These are phyloP conservation scores for Arachnomyces sp. DNA, from an alignment of 2,329 filamentous ascomycete species.

Conservation along the genomic window DNA sequence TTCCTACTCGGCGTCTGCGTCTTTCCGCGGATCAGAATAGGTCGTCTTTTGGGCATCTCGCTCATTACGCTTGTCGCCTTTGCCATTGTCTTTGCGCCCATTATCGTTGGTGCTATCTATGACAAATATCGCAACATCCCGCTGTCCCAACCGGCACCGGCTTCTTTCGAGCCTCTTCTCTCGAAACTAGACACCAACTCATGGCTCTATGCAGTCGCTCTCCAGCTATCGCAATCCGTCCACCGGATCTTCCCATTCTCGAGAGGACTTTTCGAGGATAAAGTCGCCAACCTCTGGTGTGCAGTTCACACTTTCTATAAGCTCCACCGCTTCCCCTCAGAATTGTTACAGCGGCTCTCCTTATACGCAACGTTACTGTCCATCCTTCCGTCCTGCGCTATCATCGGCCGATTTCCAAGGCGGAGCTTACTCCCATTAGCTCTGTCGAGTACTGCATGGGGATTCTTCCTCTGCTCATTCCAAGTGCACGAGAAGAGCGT, in stretches of 20 bases:
- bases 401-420: conserved; percentile 70
- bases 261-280: conserved; percentile 94
- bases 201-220: conserved; percentile 63
- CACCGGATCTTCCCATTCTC: conserved; percentile 95
- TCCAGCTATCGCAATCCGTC: conserved; percentile 74
- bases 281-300: conserved; percentile 98
- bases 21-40: conserved; percentile 60
- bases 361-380: conserved; percentile 65
- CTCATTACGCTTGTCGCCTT: conserved; percentile 66
- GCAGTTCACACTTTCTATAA: conserved; percentile 87
- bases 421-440: conserved; percentile 71
- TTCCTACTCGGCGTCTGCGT: conserved; percentile 82
- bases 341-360: conserved; percentile 66
- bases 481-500: conserved; percentile 99
- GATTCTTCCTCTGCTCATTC: conserved; percentile 94
- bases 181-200: conserved; percentile 55
- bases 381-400: conserved; percentile 68
- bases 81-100: conserved; percentile 62
- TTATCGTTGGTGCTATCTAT: conserved; percentile 63
- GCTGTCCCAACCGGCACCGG: conserved; percentile 54
- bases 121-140: conserved; percentile 58
- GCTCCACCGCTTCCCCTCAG: conserved; percentile 62
- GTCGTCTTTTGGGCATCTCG: conserved; percentile 66
- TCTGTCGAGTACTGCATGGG: conserved; percentile 81
- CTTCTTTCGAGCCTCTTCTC: conserved; percentile 50